phyloP scores from a whole-genome alignment of 2,329 filamentous ascomycete species.

The Paraphaeosphaeria sporulosa region DNA sequence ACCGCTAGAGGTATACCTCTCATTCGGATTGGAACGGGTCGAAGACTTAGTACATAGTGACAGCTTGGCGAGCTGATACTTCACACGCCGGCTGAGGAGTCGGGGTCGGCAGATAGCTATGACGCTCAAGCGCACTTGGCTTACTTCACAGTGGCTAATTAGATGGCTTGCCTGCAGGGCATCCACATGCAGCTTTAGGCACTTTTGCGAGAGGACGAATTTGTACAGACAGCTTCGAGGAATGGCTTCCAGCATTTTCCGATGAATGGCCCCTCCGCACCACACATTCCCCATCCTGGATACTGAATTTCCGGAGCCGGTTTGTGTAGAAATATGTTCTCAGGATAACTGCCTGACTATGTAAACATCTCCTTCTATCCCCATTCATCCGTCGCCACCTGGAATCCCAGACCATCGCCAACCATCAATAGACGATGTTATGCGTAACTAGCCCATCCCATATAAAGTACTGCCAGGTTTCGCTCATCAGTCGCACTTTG shows the following conservation, averaged over 20 bases:
- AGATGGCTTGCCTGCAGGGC: not conserved
- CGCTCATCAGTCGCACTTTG: conserved; percentile 93
- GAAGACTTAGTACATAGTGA: not conserved
- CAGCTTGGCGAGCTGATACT: not conserved
- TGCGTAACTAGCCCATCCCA: conserved; percentile 49
- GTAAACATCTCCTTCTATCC: no score
- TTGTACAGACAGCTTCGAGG: not conserved
- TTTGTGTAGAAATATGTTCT: not conserved
- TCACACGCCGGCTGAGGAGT: not conserved
- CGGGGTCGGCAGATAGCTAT: not conserved
- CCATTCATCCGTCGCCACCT: no score
- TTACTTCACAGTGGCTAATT: not conserved
- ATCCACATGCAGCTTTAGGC: not conserved
- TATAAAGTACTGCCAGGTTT: conserved; percentile 85
- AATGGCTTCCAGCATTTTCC: not conserved
- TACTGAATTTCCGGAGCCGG: not conserved
- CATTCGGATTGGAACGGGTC: not conserved
- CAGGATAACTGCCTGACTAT: no score
- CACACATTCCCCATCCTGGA: not conserved
- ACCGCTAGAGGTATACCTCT: not conserved
- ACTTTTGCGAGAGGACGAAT: not conserved
- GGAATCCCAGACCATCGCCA: not conserved
- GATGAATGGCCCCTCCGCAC: not conserved
- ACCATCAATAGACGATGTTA: conserved; percentile 18
- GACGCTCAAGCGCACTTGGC: not conserved